Percentiles rank a stretch among this genome's conserved stretches.
Conservation (phyloP, 257 asterid species). For the Anisodus tanguticus region DNA sequence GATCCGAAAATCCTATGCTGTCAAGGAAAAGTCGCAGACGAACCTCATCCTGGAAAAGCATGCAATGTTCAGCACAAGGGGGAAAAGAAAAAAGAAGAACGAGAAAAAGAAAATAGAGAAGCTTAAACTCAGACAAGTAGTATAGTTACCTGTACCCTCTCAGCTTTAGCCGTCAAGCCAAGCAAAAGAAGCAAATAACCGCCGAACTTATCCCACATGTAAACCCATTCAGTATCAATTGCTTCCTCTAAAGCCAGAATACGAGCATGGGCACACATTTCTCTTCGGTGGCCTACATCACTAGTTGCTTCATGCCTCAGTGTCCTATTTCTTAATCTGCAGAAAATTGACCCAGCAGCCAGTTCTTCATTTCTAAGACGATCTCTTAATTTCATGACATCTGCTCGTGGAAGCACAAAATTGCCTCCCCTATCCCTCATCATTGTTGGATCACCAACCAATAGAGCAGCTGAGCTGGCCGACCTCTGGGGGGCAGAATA, state of each 20-base stretch:
- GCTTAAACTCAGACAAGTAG: background rate
- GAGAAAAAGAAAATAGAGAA: background rate
- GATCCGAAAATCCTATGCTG: constrained; percentile 96
- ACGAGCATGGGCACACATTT: constrained; percentile 99
- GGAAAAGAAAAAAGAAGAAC: background rate
- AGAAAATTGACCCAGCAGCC: constrained; percentile 82
- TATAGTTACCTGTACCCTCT: constrained; percentile 87
- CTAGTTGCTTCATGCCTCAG: constrained; percentile 71
- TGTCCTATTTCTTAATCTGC: constrained; percentile 63
- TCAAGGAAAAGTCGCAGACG: constrained; percentile 94
- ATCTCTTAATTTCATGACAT: constrained; percentile 95
- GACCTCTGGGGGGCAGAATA: constrained; percentile 99
- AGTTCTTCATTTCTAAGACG: constrained; percentile 95
- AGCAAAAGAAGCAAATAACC: constrained; percentile 98
- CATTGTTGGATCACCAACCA: constrained; percentile 96
- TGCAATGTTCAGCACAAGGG: constrained; percentile 28
- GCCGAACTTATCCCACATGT: constrained; percentile 99
- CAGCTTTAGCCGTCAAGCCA: constrained; percentile 98
- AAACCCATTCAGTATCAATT: constrained; percentile 99
- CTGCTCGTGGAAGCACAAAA: constrained; percentile 98
- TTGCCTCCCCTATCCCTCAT: constrained; percentile 94
- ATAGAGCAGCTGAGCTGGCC: constrained; percentile 96
- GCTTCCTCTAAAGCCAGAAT: constrained; percentile 97
- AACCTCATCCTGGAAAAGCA: constrained; percentile 82
- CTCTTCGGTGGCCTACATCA: constrained; percentile 92